Conservation (phyloP, 2,329 filamentous ascomycete genomes). For the Diaporthe citri region DNA sequence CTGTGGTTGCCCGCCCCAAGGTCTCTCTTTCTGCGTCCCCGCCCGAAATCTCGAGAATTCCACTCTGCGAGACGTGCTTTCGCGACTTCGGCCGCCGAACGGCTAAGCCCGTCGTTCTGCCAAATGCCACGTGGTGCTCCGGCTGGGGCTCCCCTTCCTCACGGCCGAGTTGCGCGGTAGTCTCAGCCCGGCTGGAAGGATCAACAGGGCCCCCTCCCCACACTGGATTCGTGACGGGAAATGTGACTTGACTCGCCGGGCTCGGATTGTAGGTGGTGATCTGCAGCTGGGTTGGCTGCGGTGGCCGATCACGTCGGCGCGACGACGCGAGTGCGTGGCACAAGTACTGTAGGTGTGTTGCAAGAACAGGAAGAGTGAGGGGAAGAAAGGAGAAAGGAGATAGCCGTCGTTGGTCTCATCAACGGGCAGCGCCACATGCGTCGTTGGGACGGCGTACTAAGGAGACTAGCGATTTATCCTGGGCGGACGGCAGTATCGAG, state of each 20-base stretch:
- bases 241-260: conserved; percentile 17
- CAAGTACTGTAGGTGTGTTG: neutral
- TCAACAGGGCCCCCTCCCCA: conserved; percentile 10
- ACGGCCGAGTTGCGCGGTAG: conserved; percentile 7
- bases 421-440: neutral
- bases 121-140: conserved; percentile 22
- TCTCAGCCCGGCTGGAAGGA: neutral
- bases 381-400: neutral
- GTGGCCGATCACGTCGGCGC: neutral
- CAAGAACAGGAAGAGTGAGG: neutral
- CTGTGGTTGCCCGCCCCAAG: neutral
- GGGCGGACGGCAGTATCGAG: neutral
- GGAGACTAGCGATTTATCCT: neutral
- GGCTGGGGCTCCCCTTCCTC: neutral
- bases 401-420: neutral
- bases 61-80: neutral
- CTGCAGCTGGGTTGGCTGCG: neutral
- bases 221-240: neutral
- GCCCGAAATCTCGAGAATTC: neutral
- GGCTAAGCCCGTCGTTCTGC: neutral
- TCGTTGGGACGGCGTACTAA: neutral
- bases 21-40: neutral
- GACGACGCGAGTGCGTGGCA: neutral
- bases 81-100: neutral
- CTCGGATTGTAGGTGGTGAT: neutral